Evolutionary conservation across 1,284 basidiomycete species (phyloP), one percentile per base, ranked within the genome.

Genomic region (Sparassis latifolia): DNA sequence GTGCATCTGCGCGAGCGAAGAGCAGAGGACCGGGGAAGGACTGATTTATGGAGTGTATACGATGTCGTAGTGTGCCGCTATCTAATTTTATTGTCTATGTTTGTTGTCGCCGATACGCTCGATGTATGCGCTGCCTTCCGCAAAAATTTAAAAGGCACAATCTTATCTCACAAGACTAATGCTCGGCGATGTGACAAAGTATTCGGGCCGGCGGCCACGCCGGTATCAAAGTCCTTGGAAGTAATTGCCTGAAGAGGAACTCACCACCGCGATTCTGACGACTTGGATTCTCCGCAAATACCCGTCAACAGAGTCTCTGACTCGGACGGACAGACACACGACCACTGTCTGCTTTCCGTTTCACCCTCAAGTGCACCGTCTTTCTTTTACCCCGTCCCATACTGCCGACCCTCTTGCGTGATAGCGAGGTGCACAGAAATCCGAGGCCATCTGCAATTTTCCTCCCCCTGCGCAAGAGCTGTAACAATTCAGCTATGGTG

Each of bases 221-320:
- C 20, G 20, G 20, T 20, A 20, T 20, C 20, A 20, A 20, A 20
- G 20, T 20, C 20, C 20, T 20, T 20, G 20, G 20, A 20, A 20
- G 20, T 20, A 20, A 20, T 20, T 61, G 50, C 59, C 59, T 52
- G 51, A 53, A 56, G 33, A 44, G 56, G 57, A 50, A 59, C 57
- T 61, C 57, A 61, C 59, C 59, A 56, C 56, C 55, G 52, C 52
- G 49, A 53, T 33, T 45, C 50, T 50, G 48, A 52, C 56, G 52
- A 57, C 56, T 62, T 60, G 20, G 20, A 20, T 58, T 52, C 58
- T 54, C 58, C 57, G 61, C 61, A 62, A 62, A 62, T 55, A 62
- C 43, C 44, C 52, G 57, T 61, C 61, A 62, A 62, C 59, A 58
- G 46, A 52, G 56, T 40, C 49, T 52, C 51, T 58, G 59, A 58